phyloP scores from a whole-genome alignment of 441 rosid species.

The Adansonia gregorii region DNA sequence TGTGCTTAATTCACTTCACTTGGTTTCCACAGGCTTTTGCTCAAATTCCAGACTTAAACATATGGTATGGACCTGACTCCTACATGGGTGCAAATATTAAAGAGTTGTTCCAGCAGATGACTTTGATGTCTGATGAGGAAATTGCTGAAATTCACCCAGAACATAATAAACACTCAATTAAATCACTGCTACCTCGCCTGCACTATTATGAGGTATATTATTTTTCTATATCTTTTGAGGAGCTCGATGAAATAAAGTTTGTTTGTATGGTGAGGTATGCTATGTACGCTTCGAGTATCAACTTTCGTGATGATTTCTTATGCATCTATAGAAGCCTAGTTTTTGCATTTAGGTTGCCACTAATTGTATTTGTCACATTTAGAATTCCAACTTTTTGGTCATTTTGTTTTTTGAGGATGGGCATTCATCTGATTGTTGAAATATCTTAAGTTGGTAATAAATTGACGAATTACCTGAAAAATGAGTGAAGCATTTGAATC shows the following conservation, averaged over 20 bases:
- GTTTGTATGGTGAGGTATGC: slow-evolving; percentile 7
- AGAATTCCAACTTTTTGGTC: neutral
- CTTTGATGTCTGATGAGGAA: slow-evolving; percentile 84
- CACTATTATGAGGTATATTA: slow-evolving; percentile 57
- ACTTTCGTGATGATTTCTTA: slow-evolving; percentile 13
- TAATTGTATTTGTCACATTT: neutral
- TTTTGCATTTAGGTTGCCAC: slow-evolving; percentile 19
- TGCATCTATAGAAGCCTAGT: neutral
- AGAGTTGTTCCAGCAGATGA: slow-evolving; percentile 85
- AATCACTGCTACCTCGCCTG: slow-evolving; percentile 67
- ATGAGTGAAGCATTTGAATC: neutral
- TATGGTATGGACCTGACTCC: slow-evolving; percentile 98
- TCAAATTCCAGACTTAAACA: slow-evolving; percentile 71
- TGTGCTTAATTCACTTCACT: neutral
- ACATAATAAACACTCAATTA: slow-evolving; percentile 67
- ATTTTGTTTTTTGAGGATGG: neutral
- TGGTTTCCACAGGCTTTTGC: slow-evolving; percentile 66
- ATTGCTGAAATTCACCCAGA: slow-evolving; percentile 71
- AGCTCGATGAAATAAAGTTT: neutral
- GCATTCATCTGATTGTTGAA: neutral
- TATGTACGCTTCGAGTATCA: slow-evolving; percentile 2
- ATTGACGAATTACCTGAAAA: neutral
- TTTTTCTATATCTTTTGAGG: neutral
- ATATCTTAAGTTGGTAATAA: neutral
- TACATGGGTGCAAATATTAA: slow-evolving; percentile 98